Conservation (phyloP, 2,329 filamentous ascomycete genomes). For the Ophiostoma sp. region DNA sequence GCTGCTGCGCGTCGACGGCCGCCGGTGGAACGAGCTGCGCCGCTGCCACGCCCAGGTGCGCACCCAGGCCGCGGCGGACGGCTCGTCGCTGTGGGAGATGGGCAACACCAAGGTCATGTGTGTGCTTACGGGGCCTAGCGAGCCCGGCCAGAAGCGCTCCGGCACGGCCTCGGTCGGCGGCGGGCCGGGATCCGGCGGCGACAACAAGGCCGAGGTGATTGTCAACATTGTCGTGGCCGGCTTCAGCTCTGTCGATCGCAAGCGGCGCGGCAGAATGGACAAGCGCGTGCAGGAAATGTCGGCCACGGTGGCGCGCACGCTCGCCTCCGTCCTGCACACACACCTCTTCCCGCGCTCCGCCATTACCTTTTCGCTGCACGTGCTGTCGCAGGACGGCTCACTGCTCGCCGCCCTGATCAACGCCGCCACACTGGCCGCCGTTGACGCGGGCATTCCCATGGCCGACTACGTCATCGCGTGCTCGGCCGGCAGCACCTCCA, state of each 20-base stretch:
- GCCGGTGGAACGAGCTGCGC: constrained; percentile 95
- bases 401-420: constrained; percentile 87
- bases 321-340: constrained; percentile 72
- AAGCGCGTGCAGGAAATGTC: constrained; percentile 81
- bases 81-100: constrained; percentile 90
- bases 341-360: constrained; percentile 84
- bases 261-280: constrained; percentile 67
- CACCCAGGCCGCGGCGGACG: constrained; percentile 87
- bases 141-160: constrained; percentile 46
- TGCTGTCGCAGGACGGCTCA: constrained; percentile 85
- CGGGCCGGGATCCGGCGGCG: constrained; percentile 31
- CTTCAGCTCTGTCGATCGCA: constrained; percentile 82
- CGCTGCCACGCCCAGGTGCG: constrained; percentile 83
- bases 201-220: constrained; percentile 60
- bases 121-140: constrained; percentile 78
- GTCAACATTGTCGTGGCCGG: constrained; percentile 83
- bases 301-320: constrained; percentile 70
- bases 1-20: constrained; percentile 73
- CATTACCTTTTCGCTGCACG: constrained; percentile 77
- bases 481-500: constrained; percentile 74
- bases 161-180: constrained; percentile 25
- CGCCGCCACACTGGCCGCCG: constrained; percentile 80
- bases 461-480: constrained; percentile 83
- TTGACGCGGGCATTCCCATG: constrained; percentile 96
- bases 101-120: constrained; percentile 97